Base-by-base conservation (phyloP, 176 grass and related monocot species). In the Hyparrhenia diplandra region DNA sequence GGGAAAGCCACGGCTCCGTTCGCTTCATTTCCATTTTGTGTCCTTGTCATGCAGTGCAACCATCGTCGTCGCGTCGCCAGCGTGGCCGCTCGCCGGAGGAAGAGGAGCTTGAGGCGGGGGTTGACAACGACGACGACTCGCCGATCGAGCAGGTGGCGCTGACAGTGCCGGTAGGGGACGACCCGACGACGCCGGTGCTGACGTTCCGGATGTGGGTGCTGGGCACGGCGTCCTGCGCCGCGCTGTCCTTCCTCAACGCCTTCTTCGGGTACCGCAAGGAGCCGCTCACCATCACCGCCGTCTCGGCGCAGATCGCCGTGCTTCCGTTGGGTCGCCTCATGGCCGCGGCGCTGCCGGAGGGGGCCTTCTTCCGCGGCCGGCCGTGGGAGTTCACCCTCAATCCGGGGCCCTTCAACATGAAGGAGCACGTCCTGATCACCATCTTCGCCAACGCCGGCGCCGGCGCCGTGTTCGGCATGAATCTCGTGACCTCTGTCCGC, bases 211-310 rank as follows among this genome's bases (percentile, higher is more conserved):
- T 74, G 88, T 94, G 88, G 91, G 85, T 88, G 34, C 82, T 94
- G 8, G 91, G 91, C 27, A 77, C 79, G 32, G 60, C 45, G 10
- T 94, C 91, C 10, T 94, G 88, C 69, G 91, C 27, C 17, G 42
- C 68, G 52, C 88, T 94, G 5, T 88, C 91, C 24, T 97, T 97
- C 85, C 83, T 94, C 68, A 97, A 97, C 85, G 83, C 88, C 64
- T 97, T 97, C 85, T 97, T 97, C 91, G 83, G 85, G 83, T 92
- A 94, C 83, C 81, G 91, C n/a, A 92, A 92, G 85, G 94, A 97
- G 89, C 94, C 91, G 60, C 85, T 97, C 20, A 73, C 85, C 37
- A 90, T 97, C 78, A 97, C 94, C 12, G 82, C 89, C 57, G 87
- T 94, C 72, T 92, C 91, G 10, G 94, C 89, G 27, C 94, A 94